A percentile compares a stretch with the other conserved stretches of the same genome.
Evolutionary conservation across 257 asterid genomes (phyloP).

Genomic region (Solanum habrochaites): DNA sequence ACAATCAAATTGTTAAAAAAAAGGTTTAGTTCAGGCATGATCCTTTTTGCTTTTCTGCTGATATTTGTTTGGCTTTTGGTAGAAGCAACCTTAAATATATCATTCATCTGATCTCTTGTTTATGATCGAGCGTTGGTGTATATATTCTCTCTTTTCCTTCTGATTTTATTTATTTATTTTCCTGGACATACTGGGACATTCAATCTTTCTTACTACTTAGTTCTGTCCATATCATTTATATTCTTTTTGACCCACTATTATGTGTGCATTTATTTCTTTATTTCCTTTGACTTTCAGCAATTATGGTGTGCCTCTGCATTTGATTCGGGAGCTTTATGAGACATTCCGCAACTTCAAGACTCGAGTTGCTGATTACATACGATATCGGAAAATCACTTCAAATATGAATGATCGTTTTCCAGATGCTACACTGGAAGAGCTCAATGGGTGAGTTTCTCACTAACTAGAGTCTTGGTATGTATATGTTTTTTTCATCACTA

Average conservation of each 20-base stretch:
- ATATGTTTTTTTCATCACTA: neutral
- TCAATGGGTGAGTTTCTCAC: constrained; percentile 40
- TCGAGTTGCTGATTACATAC: constrained; percentile 83
- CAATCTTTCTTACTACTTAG: neutral
- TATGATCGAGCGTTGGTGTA: too few relatives aligned
- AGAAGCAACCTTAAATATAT: neutral
- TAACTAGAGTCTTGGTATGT: neutral
- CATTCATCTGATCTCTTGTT: neutral
- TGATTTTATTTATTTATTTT: neutral
- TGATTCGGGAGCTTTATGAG: constrained; percentile 93
- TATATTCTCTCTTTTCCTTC: neutral
- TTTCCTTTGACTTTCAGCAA: constrained; percentile 30
- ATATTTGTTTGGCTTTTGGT: neutral
- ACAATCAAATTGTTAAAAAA: neutral
- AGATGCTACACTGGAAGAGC: constrained; percentile 92
- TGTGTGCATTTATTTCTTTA: neutral
- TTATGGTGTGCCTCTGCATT: constrained; percentile 95
- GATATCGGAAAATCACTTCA: constrained; percentile 85
- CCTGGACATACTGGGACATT: neutral
- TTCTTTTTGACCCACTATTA: neutral
- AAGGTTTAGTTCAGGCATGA: neutral
- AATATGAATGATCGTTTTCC: constrained; percentile 93
- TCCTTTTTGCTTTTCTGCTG: neutral
- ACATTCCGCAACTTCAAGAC: constrained; percentile 86
- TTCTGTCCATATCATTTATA: neutral